A percentile compares a stretch with the other conserved stretches of the same genome.
phyloP scores from a whole-genome alignment of 306 rosid genomes.

The Malus orientalis region DNA sequence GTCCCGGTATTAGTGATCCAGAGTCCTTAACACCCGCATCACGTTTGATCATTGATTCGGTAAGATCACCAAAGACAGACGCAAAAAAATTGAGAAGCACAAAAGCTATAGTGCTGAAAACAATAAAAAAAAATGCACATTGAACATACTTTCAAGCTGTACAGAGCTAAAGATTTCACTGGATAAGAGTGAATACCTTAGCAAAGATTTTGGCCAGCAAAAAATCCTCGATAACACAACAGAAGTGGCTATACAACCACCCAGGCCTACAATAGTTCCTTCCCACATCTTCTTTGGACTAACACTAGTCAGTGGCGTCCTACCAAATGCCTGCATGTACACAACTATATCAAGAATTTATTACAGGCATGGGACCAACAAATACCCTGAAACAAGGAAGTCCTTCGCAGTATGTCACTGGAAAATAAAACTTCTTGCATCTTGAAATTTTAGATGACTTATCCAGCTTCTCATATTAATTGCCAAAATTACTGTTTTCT shows the following conservation, averaged over 20 bases:
- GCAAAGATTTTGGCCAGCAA: constrained; percentile 76
- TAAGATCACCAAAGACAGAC: constrained; percentile 89
- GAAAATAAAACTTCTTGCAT: not conserved
- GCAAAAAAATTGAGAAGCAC: constrained; percentile 81
- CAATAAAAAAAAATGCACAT: not conserved
- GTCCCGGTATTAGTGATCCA: constrained; percentile 95
- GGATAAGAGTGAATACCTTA: constrained; percentile 44
- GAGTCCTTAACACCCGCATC: constrained; percentile 99
- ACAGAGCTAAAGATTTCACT: not conserved
- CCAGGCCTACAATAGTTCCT: constrained; percentile 86
- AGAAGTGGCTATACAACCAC: constrained; percentile 81
- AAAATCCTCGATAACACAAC: constrained; percentile 52
- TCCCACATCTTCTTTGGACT: constrained; percentile 99
- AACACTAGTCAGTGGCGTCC: constrained; percentile 78
- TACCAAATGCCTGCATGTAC: constrained; percentile 74
- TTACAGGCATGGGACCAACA: not conserved
- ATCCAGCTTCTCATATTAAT: not conserved
- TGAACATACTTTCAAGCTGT: not conserved
- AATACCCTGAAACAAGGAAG: not conserved
- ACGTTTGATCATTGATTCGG: constrained; percentile 97
- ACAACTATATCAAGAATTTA: constrained; percentile 10
- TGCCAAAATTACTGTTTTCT: not conserved
- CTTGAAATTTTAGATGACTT: not conserved
- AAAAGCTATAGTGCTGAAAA: constrained; percentile 63
- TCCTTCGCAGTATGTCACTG: not conserved